Conservation (phyloP, 192 early-diverging fungal genomes). For the Glomus cerebriforme region DNA sequence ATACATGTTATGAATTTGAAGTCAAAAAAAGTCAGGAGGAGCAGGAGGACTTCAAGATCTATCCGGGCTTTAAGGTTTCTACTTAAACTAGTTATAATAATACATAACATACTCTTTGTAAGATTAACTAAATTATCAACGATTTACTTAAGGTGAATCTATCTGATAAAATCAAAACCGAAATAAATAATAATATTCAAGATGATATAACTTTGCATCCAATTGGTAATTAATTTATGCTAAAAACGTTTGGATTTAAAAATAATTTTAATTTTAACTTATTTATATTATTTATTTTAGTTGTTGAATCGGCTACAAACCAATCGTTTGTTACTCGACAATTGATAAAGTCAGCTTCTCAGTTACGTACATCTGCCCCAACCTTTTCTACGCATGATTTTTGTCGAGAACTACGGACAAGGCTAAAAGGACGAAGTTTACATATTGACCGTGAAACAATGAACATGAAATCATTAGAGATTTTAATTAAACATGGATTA, state of each 20-base stretch:
- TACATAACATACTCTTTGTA: no score
- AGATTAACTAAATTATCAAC: background rate
- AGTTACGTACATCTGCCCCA: background rate
- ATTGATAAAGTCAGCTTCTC: background rate
- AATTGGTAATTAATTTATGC: background rate
- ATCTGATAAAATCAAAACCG: background rate
- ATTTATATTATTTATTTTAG: background rate
- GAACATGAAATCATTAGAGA: slow-evolving; percentile 7
- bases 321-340: slow-evolving; percentile 22
- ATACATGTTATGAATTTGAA: slow-evolving; percentile 11
- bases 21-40: slow-evolving; percentile 27
- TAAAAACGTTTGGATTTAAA: background rate
- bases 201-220: background rate
- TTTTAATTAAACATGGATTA: slow-evolving; percentile 10
- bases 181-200: background rate
- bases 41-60: slow-evolving; percentile 12
- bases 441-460: background rate
- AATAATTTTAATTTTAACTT: background rate
- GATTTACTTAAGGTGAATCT: background rate
- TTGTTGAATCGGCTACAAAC: slow-evolving; percentile 16
- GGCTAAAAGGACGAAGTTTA: background rate
- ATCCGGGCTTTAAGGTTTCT: slow-evolving; percentile 6
- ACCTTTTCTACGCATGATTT: background rate
- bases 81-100: background rate
- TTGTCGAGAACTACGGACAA: background rate